These are phyloP conservation scores for Lumnitzera racemosa DNA, from an alignment of 345 rosid species.

Conservation along the genomic window DNA sequence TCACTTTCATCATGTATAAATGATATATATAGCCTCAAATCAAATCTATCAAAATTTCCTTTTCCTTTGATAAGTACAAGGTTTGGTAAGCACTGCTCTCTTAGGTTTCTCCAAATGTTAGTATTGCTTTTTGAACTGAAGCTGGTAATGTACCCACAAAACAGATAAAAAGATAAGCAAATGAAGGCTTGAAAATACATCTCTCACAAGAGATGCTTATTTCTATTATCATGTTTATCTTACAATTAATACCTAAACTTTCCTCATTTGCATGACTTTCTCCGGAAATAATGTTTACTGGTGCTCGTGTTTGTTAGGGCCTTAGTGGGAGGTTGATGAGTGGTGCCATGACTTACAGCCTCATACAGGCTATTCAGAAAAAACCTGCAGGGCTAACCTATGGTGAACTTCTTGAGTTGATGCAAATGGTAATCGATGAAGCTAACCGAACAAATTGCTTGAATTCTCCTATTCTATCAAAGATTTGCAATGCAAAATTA, in stretches of 20 bases:
- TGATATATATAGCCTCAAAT: too few relatives aligned
- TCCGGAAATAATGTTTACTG: background rate
- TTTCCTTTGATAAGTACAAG: too few relatives aligned
- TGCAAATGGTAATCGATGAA: constrained; percentile 18
- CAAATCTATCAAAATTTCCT: too few relatives aligned
- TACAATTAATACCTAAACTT: background rate
- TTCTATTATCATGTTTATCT: background rate
- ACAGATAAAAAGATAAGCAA: too few relatives aligned
- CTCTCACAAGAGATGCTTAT: too few relatives aligned
- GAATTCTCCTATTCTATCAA: constrained; percentile 16
- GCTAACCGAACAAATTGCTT: constrained; percentile 22
- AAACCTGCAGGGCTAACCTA: constrained; percentile 17
- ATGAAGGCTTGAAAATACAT: too few relatives aligned
- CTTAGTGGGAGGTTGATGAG: constrained; percentile 26
- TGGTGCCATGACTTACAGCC: constrained; percentile 37
- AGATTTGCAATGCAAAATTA: constrained; percentile 9
- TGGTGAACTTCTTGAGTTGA: constrained; percentile 20
- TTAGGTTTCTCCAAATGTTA: too few relatives aligned
- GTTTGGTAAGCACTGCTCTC: too few relatives aligned
- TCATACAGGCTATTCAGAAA: constrained; percentile 15
- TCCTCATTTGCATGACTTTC: background rate
- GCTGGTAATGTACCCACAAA: too few relatives aligned
- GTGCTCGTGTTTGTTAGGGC: constrained; percentile 16
- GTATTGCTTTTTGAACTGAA: too few relatives aligned
- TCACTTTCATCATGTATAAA: too few relatives aligned